Percentiles rank a stretch among this genome's conserved stretches.
Evolutionary conservation across 2,329 filamentous ascomycete species (phyloP).

Genomic region (Cladosporium sp.): DNA sequence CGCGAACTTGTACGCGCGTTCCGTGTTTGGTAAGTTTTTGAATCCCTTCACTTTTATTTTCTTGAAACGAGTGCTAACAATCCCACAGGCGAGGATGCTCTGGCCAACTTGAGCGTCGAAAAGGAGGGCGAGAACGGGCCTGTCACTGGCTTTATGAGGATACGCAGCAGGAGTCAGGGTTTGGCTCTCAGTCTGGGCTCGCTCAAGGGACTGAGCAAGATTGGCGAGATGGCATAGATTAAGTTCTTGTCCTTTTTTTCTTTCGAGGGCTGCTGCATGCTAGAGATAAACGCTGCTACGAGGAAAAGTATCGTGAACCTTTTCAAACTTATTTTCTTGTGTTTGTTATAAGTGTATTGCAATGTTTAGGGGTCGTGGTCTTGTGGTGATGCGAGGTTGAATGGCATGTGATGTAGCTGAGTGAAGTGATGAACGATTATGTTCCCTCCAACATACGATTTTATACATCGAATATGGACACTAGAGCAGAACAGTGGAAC

Average conservation of each 20-base stretch:
- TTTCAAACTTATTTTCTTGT: conserved; percentile 78
- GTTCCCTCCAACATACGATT: not conserved
- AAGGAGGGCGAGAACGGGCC: conserved; percentile 94
- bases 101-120: conserved; percentile 97
- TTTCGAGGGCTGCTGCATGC: not conserved
- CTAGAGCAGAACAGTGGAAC: not conserved
- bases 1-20: conserved; percentile 93
- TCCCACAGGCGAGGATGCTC: conserved; percentile 83
- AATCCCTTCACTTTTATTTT: too few species aligned
- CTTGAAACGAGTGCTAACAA: conserved; percentile 24
- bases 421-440: not conserved
- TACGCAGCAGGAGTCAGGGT: conserved; percentile 94
- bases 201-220: conserved; percentile 89
- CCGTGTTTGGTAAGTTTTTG: conserved; percentile 87
- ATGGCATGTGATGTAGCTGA: not conserved
- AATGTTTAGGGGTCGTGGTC: not conserved
- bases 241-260: conserved; percentile 1
- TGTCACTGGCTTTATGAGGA: conserved; percentile 95
- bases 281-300: not conserved
- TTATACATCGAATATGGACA: not conserved
- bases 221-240: conserved; percentile 35
- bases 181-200: conserved; percentile 90
- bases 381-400: not conserved
- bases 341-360: not conserved
- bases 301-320: not conserved